Evolutionary conservation across 2,329 filamentous ascomycete genomes (phyloP).

Genomic region (Trichocomaceae sp.): DNA sequence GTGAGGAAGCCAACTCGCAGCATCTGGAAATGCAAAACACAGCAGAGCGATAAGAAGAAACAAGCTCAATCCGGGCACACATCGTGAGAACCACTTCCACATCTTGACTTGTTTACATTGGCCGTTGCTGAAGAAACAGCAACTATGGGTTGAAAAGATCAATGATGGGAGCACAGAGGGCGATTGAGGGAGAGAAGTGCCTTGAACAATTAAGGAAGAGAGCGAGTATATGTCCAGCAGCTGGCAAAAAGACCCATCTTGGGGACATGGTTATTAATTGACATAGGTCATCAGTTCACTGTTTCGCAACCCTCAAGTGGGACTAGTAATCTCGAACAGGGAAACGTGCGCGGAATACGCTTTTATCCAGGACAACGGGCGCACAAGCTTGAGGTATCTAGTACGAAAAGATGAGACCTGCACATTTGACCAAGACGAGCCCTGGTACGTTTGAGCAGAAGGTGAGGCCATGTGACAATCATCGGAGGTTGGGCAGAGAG

Average conservation of each 20-base stretch:
- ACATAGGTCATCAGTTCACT: too few species aligned
- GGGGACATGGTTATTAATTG: too few species aligned
- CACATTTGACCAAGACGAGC: too few species aligned
- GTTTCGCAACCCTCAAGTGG: not conserved
- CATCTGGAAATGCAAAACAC: conserved; percentile 19
- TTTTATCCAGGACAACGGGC: not conserved
- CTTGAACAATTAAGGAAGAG: not conserved
- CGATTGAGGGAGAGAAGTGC: not conserved
- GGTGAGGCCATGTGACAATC: too few species aligned
- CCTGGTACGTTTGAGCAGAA: too few species aligned
- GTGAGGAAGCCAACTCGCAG: conserved; percentile 11
- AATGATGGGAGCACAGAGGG: not conserved
- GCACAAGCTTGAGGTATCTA: not conserved
- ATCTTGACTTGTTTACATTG: conserved; percentile 12
- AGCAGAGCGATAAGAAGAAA: conserved; percentile 20
- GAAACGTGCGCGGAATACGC: not conserved
- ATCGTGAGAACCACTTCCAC: conserved; percentile 24
- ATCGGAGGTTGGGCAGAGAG: too few species aligned
- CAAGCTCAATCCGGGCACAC: conserved; percentile 27
- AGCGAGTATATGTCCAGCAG: too few species aligned
- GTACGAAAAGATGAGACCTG: too few species aligned
- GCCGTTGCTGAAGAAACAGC: not conserved
- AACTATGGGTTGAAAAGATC: not conserved
- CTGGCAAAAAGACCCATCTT: too few species aligned
- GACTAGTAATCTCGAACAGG: not conserved